phyloP scores from a whole-genome alignment of 164 flowering plant species.

The Berberis vulgaris region DNA sequence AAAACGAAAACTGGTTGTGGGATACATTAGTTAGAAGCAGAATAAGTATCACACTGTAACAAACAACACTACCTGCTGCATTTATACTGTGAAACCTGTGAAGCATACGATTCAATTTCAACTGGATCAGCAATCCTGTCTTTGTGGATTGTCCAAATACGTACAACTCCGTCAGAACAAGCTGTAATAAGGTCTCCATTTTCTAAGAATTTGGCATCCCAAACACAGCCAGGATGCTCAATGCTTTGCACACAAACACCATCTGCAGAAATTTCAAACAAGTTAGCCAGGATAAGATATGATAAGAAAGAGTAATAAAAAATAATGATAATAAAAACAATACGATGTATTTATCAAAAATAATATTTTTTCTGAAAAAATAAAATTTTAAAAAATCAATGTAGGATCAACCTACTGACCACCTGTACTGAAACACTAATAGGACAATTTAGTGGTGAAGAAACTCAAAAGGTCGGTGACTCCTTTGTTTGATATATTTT shows the following conservation, averaged over 20 bases:
- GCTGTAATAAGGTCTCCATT: slow-evolving; percentile 95
- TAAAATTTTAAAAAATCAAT: too few species aligned
- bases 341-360: too few species aligned
- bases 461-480: too few species aligned
- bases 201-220: slow-evolving; percentile 92
- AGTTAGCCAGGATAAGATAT: not conserved
- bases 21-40: not conserved
- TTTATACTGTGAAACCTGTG: slow-evolving; percentile 62
- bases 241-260: slow-evolving; percentile 89
- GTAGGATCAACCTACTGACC: too few species aligned
- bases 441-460: too few species aligned
- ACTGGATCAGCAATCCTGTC: slow-evolving; percentile 44
- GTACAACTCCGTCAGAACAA: slow-evolving; percentile 88
- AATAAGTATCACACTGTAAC: not conserved
- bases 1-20: too few species aligned
- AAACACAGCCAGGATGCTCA: slow-evolving; percentile 99
- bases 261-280: slow-evolving; percentile 38
- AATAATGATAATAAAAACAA: not conserved
- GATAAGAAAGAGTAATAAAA: not conserved
- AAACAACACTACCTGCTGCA: slow-evolving; percentile 39
- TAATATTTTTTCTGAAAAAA: too few species aligned
- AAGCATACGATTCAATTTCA: slow-evolving; percentile 54
- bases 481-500: too few species aligned
- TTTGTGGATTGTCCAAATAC: slow-evolving; percentile 67
- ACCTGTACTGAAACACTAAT: too few species aligned